Percentiles rank a stretch among this genome's conserved stretches.
phyloP scores from a whole-genome alignment of 176 grass and related monocot species.

The Elaeis guineensis region DNA sequence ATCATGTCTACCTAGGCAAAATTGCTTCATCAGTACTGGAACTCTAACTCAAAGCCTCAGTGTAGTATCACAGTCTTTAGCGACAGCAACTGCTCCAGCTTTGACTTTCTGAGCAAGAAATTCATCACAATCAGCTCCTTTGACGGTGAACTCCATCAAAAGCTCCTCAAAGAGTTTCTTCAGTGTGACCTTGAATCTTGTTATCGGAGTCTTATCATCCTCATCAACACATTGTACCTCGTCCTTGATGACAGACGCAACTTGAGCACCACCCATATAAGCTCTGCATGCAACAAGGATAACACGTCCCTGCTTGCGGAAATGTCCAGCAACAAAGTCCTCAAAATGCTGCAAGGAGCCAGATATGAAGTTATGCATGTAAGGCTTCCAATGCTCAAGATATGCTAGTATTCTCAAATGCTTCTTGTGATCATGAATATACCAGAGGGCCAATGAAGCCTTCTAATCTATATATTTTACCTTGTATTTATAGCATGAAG shows the following conservation, averaged over 20 bases:
- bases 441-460: no score
- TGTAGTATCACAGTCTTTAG: not conserved
- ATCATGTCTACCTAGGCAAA: no score
- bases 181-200: constrained; percentile 33
- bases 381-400: not conserved
- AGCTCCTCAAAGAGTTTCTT: constrained; percentile 62
- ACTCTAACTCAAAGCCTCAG: not conserved
- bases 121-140: constrained; percentile 11
- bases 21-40: no score
- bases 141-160: constrained; percentile 73
- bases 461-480: no score
- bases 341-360: constrained; percentile 76
- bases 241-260: constrained; percentile 46
- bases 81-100: not conserved
- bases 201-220: not conserved
- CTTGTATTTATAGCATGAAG: no score
- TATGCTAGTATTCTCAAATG: no score
- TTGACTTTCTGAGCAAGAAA: constrained; percentile 14
- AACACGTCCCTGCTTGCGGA: constrained; percentile 35
- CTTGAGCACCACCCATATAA: constrained; percentile 55
- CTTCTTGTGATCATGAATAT: no score
- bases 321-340: constrained; percentile 66
- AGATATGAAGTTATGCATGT: constrained; percentile 7
- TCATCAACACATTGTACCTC: constrained; percentile 16
- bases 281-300: constrained; percentile 66